Conservation (phyloP, 2,329 filamentous ascomycete genomes). For the Cladophialophora bantiana region DNA sequence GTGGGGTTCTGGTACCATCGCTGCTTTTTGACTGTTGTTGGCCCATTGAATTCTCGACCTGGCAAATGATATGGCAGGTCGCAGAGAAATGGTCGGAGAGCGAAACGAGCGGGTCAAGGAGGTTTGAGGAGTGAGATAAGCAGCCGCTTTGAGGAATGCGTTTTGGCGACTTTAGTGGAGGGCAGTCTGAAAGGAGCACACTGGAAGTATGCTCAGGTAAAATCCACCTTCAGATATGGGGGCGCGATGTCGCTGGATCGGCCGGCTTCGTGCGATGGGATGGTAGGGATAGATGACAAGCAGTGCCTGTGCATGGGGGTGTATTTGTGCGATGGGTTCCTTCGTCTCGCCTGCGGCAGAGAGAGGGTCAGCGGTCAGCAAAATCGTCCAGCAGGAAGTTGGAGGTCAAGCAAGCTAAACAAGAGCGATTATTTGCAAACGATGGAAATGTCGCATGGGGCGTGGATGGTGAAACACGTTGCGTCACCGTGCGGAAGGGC, state of each 20-base stretch:
- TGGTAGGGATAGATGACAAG: constrained; percentile 20
- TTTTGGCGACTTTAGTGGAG: constrained; percentile 40
- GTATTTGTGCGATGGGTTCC: constrained; percentile 9
- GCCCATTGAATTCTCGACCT: constrained; percentile 52
- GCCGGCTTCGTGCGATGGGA: constrained; percentile 14
- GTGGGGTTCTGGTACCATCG: constrained; percentile 61
- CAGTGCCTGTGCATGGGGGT: constrained; percentile 23
- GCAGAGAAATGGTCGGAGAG: constrained; percentile 21
- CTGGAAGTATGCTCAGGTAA: constrained; percentile 34
- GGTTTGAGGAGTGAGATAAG: constrained; percentile 47
- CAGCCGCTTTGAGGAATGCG: constrained; percentile 45
- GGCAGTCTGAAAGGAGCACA: constrained; percentile 34
- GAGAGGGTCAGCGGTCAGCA: constrained; percentile 20
- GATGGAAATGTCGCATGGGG: constrained; percentile 32
- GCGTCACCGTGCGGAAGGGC: constrained; percentile 32
- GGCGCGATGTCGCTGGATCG: constrained; percentile 17
- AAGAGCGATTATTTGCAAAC: constrained; percentile 15
- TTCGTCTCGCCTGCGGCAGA: constrained; percentile 29
- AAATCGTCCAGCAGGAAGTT: constrained; percentile 5
- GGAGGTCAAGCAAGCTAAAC: constrained; percentile 15
- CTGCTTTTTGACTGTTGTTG: constrained; percentile 60
- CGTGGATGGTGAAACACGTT: constrained; percentile 34
- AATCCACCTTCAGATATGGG: constrained; percentile 16
- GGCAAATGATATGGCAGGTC: constrained; percentile 12
- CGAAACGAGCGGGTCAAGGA: constrained; percentile 41